These are phyloP conservation scores for Epithemia pelagica DNA, from an alignment of 108 stramenopile species.

Conservation along the genomic window DNA sequence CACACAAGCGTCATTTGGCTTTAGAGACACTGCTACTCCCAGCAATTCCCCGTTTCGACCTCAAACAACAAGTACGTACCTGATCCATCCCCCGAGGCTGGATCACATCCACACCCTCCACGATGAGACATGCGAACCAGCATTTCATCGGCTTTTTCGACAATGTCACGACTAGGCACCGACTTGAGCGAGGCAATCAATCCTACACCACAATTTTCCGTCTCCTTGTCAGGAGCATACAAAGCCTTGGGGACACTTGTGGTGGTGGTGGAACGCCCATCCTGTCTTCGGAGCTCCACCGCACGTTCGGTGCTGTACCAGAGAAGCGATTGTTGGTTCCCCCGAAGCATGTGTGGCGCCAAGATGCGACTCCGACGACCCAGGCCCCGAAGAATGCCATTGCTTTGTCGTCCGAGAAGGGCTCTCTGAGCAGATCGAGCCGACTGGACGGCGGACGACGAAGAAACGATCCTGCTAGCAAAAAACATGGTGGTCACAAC, in stretches of 20 bases:
- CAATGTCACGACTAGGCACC: conserved; percentile 77
- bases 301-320: conserved; percentile 63
- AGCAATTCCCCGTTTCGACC: too few species aligned
- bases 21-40: too few species aligned
- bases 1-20: too few species aligned
- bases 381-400: background rate
- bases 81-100: conserved; percentile 85
- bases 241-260: conserved; percentile 36
- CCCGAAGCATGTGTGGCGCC: background rate
- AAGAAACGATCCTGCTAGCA: background rate
- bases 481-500: background rate
- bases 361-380: background rate
- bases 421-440: background rate
- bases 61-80: conserved; percentile 76
- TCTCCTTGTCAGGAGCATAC: conserved; percentile 67
- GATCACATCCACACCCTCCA: conserved; percentile 91
- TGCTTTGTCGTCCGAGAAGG: background rate
- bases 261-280: background rate
- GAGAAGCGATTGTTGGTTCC: background rate
- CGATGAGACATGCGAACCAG: conserved; percentile 95
- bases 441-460: background rate
- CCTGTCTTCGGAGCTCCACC: conserved; percentile 38
- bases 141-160: conserved; percentile 96
- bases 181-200: conserved; percentile 83
- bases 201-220: conserved; percentile 89